A percentile compares a stretch with the other conserved stretches of the same genome.
These are phyloP conservation scores for Chlamydomonas incerta DNA, from an alignment of 139 green algal species.

Conservation along the genomic window DNA sequence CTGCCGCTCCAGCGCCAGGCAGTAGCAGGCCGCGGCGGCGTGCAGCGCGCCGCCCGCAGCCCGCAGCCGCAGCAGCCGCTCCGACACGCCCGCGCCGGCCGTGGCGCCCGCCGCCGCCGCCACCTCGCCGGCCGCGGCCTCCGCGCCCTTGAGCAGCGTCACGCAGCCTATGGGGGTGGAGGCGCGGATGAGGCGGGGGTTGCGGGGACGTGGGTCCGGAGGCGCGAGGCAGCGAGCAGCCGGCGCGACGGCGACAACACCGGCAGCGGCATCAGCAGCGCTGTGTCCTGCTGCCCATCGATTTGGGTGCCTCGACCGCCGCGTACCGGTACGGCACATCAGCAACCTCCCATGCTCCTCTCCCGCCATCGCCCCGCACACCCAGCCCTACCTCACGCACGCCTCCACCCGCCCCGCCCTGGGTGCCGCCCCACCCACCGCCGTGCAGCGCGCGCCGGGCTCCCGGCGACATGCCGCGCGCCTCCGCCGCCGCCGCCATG, in stretches of 20 bases:
- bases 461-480: background rate
- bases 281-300: no score
- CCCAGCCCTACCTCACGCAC: no score
- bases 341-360: background rate
- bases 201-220: no score
- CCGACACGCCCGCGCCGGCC: background rate
- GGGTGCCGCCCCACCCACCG: background rate
- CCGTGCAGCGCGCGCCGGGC: conserved; percentile 27
- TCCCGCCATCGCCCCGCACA: background rate
- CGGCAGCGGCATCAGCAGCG: no score
- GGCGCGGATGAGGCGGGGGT: no score
- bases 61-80: background rate
- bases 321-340: no score
- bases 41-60: background rate
- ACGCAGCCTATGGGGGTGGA: no score
- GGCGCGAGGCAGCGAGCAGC: no score
- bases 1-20: conserved; percentile 14
- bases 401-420: background rate
- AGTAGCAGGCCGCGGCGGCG: background rate
- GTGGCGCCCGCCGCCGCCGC: background rate
- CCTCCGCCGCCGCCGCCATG: conserved; percentile 32
- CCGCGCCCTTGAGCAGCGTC: background rate
- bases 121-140: background rate
- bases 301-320: no score
- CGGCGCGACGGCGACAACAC: no score